Conservation (phyloP, 148 eudicot species). For the Talinum fruticosum region DNA sequence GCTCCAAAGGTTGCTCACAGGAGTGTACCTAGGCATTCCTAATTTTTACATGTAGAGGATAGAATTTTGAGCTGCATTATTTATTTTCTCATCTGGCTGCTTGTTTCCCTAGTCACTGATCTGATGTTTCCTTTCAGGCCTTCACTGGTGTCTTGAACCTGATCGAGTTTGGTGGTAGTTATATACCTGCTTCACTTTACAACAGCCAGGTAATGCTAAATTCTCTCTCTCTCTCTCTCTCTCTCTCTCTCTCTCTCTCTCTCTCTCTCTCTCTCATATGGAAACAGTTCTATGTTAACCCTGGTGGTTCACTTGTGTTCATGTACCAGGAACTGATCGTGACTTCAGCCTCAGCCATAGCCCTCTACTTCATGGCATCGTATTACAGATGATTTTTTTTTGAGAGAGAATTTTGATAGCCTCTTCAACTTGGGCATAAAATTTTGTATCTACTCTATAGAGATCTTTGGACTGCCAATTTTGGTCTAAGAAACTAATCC, state of each 20-base stretch:
- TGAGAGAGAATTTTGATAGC: background rate
- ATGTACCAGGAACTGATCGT: conserved; percentile 71
- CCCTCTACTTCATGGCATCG: conserved; percentile 60
- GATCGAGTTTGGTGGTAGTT: conserved; percentile 58
- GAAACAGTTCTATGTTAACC: background rate
- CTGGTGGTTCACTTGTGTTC: background rate
- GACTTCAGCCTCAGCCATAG: conserved; percentile 56
- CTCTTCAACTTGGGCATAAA: conserved; percentile 1
- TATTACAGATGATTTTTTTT: conserved; percentile 56
- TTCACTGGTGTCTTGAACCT: conserved; percentile 70
- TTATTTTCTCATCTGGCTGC: background rate
- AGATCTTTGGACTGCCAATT: background rate
- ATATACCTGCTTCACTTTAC: conserved; percentile 68
- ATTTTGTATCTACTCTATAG: conserved; percentile 12
- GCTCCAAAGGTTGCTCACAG: no score
- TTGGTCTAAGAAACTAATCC: background rate
- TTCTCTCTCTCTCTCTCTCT: background rate
- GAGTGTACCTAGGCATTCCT: no score
- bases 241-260: background rate
- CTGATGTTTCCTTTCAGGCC: conserved; percentile 48
- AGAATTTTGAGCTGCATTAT: conserved; percentile 1
- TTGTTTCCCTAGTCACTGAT: background rate
- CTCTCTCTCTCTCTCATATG: background rate
- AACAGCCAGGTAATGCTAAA: conserved; percentile 67
- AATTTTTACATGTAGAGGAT: background rate